Evolutionary conservation across 768 basidiomycete genomes (phyloP), one percentile per base, ranked within the genome.

Genomic region (Panellus pusillus): DNA sequence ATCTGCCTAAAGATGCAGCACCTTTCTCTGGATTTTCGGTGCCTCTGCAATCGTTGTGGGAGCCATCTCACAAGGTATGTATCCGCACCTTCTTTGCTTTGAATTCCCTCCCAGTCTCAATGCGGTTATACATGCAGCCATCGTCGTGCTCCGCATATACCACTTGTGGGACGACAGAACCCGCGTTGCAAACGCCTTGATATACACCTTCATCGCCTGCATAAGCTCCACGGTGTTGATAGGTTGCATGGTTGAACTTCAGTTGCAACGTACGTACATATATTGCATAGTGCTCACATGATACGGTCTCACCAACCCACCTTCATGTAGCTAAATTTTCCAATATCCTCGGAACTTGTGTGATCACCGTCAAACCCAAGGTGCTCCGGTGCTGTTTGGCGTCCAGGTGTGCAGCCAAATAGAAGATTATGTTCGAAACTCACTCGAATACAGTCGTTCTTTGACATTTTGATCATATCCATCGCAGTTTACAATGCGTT

Each of bases 21-120:
- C n/a, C 17, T 53, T 46, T 41, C 18, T 53, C 2, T 53, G 52
- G 44, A 12, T 53, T 35, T 53, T 53, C 32, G 52, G 52, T 13
- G 11, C 37, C 3, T 18, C 52, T 9, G 37, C 52, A 18, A 47
- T 53, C 4, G 3, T 53, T 1, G 45, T 53, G 11, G 52, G 50
- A 2, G 44, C 50, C 7, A 35, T 52, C 17, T 44, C 41, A 6
- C 50, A 52, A 20, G 44, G 50, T 45, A 36, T 44, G 31, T 27
- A 24, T 49, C 44, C 37, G 40, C 14, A 44, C 43, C 11, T 42
- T 20, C 31, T 14, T 35, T 14, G 32, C 14, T 14, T 35, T 9
- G 11, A 9, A 35, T 14, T 35, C 3, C 9, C 32, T 7, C 7
- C 31, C 31, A 32, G 31, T 32, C 31, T 14, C 6, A 24, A 24